Evolutionary conservation across 2,329 filamentous ascomycete species (phyloP), one percentile per base, ranked within the genome.

Genomic region (Aspergillus ruber): DNA sequence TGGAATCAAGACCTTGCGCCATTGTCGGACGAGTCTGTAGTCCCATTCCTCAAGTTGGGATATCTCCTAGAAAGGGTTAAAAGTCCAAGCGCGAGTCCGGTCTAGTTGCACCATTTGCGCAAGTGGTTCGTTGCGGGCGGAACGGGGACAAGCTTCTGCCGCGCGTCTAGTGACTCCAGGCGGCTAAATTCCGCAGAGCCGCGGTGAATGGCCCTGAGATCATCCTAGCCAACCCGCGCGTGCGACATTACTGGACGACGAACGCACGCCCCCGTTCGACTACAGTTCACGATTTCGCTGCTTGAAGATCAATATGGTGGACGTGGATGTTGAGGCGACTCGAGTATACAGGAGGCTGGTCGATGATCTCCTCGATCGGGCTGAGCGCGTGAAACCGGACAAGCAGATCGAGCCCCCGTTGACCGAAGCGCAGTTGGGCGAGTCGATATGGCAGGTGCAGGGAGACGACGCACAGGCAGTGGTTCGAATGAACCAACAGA

Each of bases 331-430:
- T 36, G 62, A 60, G 35, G 59, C 63, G 17, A 66, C 68, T 10
- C 56, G 56, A 38, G 67, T 73, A 21, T 81, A 84, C 56, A 71
- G 68, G 32, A 59, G 63, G 21, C 71, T 85, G 20, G 71, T 89
- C 27, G 68, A 75, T 36, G 67, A 76, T 35, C 75, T 87, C 29
- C 71, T 90, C 36, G 63, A 70, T 33, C 78, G 77, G 62, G 84
- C 84, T 49, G 76, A 76, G 45, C 61, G 71, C 35, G 66, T 78
- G 51, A 89, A 88, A 65, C 71, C 76, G 27, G 74, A 76, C 32
- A 66, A 75, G 17, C 74, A 77, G 17, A 81, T 90, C 55, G 89
- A 95, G 57, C 86, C 87, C 10, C 81, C 84, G 3, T 76, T 96
- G 53, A 82, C 80, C 23, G 86, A 90, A 63, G 73, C 80, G 44